Base-by-base conservation (phyloP, 2,329 filamentous ascomycete species). In the Penicillium sp. region DNA sequence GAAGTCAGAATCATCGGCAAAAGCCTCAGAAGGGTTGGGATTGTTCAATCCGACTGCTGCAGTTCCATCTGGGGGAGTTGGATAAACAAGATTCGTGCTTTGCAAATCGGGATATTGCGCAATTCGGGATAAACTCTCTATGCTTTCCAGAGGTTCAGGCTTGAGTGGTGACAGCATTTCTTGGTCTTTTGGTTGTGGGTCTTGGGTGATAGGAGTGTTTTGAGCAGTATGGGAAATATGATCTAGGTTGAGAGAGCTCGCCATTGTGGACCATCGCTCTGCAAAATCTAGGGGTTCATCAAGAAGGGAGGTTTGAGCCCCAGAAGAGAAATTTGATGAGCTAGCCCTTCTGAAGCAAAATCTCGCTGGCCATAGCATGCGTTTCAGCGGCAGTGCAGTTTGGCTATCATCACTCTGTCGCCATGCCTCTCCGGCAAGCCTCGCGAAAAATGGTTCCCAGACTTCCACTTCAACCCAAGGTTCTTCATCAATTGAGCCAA, bases 31-130 rank as follows among this genome's bases (percentile, higher is more conserved):
- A 40, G 69, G 60, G 33, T 64, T 65, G 6, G 66, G 23, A 23
- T 67, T 65, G 39, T 69, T 71, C 8, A 69, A 59, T 6, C 68
- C 65, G 48, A 73, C 65, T 23, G 67, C 67, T 13, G 71, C 64
- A 55, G 76, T 68, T n/a, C 77, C 79, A 58, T 82, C 81, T 50
- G 81, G 80, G 6, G 81, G 81, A 8, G 81, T 83, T 13, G 80
- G 81, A 68, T 83, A 83, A 31, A 83, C 78, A 50, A 79, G 71
- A 57, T 72, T 75, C 45, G 72, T 68, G 29, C 63, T 60, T 55
- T 76, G 73, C 16, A 80, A 66, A 48, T 79, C 77, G 19, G 72
- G 70, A 48, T 73, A 75, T 53, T 73, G 67, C 5, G 74, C 66
- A 43, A 71, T 67, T 53, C 73, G 69, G 39, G 75, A 74, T 39